Conservation (phyloP, 1,284 basidiomycete species). For the Marasmius sp. region DNA sequence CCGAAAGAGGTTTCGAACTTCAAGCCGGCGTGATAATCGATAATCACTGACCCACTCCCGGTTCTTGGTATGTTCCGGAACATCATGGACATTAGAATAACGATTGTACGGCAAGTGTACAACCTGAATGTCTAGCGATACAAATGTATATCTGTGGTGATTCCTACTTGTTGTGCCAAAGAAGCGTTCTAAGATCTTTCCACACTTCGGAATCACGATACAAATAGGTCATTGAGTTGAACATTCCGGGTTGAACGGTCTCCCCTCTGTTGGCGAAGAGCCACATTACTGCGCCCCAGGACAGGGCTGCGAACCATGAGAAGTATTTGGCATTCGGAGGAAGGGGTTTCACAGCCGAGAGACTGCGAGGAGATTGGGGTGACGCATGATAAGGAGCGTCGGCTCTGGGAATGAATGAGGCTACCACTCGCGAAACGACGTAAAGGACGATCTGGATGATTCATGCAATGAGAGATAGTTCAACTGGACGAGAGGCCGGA, state of each 20-base stretch:
- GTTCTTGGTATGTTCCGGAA: too few relatives aligned
- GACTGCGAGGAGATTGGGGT: constrained; percentile 21
- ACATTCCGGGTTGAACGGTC: constrained; percentile 92
- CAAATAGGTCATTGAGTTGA: constrained; percentile 78
- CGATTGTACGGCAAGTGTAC: too few relatives aligned
- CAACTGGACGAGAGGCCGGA: background rate
- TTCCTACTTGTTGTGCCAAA: constrained; percentile 70
- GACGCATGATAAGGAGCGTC: constrained; percentile 40
- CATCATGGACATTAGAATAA: too few relatives aligned
- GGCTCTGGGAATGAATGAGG: constrained; percentile 84
- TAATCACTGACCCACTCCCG: too few relatives aligned
- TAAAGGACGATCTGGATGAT: constrained; percentile 88
- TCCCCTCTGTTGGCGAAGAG: constrained; percentile 86
- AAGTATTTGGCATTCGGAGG: constrained; percentile 85
- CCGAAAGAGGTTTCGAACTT: constrained; percentile 23
- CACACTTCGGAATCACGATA: constrained; percentile 77
- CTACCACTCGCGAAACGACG: constrained; percentile 85
- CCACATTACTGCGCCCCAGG: constrained; percentile 99
- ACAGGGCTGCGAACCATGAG: constrained; percentile 84
- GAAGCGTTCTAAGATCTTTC: constrained; percentile 61
- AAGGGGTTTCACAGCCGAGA: constrained; percentile 15
- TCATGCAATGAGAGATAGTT: constrained; percentile 13
- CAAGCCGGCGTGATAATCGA: too few relatives aligned
- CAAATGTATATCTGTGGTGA: constrained; percentile 1
- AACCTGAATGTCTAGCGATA: background rate